These are phyloP conservation scores for Aegilops tauschii DNA, from an alignment of 176 grass and related monocot species.

Conservation along the genomic window DNA sequence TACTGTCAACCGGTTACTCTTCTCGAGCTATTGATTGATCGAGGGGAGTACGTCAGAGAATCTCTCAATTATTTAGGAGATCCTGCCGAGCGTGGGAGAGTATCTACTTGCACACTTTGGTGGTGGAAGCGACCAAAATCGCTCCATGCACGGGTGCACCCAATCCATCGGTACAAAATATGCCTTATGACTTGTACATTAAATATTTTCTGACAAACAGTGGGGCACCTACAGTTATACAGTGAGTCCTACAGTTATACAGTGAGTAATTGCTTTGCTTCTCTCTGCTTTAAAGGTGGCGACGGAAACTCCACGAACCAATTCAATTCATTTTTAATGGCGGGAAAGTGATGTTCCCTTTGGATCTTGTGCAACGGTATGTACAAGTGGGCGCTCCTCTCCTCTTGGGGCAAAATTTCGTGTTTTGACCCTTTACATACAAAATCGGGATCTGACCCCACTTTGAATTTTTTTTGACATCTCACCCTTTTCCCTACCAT, in stretches of 20 bases:
- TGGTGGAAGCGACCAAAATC: neutral
- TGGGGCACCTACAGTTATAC: neutral
- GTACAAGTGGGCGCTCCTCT: neutral
- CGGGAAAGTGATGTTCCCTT: conserved; percentile 8
- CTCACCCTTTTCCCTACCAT: no score
- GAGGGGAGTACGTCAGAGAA: neutral
- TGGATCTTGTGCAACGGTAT: neutral
- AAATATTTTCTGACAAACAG: neutral
- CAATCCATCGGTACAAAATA: neutral
- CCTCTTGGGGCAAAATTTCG: neutral
- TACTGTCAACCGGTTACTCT: neutral
- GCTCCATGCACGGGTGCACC: neutral
- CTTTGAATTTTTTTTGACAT: no score
- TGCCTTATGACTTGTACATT: neutral
- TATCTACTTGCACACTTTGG: neutral
- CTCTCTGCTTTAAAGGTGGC: conserved; percentile 18
- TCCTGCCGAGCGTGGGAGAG: neutral
- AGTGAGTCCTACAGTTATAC: neutral
- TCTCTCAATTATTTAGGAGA: neutral
- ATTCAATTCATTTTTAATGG: neutral
- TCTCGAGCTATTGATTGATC: neutral
- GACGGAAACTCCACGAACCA: neutral
- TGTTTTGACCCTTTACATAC: no score
- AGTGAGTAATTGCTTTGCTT: neutral
- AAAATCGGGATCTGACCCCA: no score